Evolutionary conservation across 495 filamentous ascomycete genomes (phyloP).

Genomic region (Collariella sp.): DNA sequence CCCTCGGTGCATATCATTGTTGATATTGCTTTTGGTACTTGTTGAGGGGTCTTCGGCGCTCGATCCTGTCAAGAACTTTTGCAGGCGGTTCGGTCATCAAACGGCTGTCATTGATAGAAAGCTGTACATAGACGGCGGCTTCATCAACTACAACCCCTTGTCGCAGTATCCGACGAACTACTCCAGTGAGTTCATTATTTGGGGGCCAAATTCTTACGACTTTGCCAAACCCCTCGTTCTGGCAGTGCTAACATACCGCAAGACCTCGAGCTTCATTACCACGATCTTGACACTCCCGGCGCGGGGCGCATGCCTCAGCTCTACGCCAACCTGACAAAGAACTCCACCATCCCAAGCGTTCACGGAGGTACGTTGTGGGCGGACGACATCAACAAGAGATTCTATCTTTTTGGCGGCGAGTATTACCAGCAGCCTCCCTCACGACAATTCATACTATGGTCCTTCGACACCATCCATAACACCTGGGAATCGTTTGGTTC

Average conservation of each 20-base stretch:
- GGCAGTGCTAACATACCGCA: constrained; percentile 1
- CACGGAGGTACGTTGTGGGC: constrained; percentile 43
- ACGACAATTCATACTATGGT: constrained; percentile 30
- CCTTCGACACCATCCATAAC: constrained; percentile 39
- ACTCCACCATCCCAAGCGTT: constrained; percentile 36
- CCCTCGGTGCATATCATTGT: neutral
- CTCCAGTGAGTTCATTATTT: constrained; percentile 30
- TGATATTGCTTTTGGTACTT: neutral
- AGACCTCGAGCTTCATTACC: constrained; percentile 41
- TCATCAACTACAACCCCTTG: constrained; percentile 40
- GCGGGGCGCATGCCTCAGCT: constrained; percentile 40
- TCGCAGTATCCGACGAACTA: constrained; percentile 40
- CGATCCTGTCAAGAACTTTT: constrained; percentile 43
- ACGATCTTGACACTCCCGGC: constrained; percentile 37
- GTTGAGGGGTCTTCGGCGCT: constrained; percentile 6
- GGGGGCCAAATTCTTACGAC: neutral
- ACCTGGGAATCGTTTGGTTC: constrained; percentile 34
- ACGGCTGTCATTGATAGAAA: constrained; percentile 42
- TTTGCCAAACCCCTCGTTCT: no score
- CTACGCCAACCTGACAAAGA: constrained; percentile 44
- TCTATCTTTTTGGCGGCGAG: constrained; percentile 48
- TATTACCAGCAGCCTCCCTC: constrained; percentile 29
- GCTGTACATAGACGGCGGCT: constrained; percentile 49
- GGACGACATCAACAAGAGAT: constrained; percentile 44
- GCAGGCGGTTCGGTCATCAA: constrained; percentile 44